Base-by-base conservation (phyloP, 208 protist species). In the Trypanosoma melophagium region DNA sequence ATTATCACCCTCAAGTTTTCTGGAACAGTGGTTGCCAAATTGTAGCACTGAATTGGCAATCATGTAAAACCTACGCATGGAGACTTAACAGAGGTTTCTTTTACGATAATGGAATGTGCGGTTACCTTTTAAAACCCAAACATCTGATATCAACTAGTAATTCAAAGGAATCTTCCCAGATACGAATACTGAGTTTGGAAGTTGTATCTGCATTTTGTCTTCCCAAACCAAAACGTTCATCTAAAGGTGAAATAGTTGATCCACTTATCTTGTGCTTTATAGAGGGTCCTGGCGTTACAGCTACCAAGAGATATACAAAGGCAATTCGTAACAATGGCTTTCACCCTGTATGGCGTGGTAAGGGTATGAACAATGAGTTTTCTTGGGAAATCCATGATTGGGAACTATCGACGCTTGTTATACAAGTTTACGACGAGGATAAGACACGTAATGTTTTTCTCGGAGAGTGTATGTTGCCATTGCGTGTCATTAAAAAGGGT, bases 21-120 rank as follows among this genome's bases (percentile, higher is more conserved):
- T 98, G 89, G 90, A 82, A 80, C 59, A 57, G 35, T 24, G 94
- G 96, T 1, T 92, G 76, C 64, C 94, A 98, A 66, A 56, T 98
- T 3, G 90, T 93, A 17, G 94, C 95, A n/a, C 64, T 98, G 10
- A 98, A 98, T 83, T 97, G 82, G 74, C 96, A 98, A 69, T 85
- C 80, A 7, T 76, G 13, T 25, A 79, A 81, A 42, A 79, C 76
- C 16, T 84, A 79, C 31, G 67, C 77, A 66, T 81, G 81, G 75
- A 78, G 86, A 13, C 60, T 95, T n/a, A 98, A 98, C 69, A 53
- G 66, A 21, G 84, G 79, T 49, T 87, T 92, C 67, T 99, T 98
- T 76, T 42, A 61, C 31, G 87, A 96, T 60, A 98, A 98, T 73
- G 96, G 96, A 53, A 63, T 73, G 51, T 93, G 87, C 69, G 96